Evolutionary conservation across 2,329 filamentous ascomycete genomes (phyloP), one percentile per base, ranked within the genome.

Genomic region (Helotiales sp.): DNA sequence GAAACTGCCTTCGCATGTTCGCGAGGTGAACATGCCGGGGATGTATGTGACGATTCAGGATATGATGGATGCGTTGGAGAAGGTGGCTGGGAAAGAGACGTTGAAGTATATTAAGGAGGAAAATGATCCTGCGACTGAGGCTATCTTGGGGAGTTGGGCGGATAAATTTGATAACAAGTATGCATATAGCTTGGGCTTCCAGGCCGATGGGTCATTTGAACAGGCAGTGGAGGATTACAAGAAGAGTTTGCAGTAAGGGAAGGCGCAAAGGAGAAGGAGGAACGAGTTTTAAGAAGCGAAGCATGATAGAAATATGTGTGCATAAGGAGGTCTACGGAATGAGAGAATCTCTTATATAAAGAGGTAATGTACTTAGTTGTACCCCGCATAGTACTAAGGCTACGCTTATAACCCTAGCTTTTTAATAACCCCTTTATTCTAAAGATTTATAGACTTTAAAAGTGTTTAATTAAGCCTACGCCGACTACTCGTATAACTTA

Each of bases 101-200:
- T 73, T 88, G 72, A 77, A 77, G 63, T 77, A 85, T 15, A 77
- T 89, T 20, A 81, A 79, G 72, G 87, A 89, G 76, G 83, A 84
- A 76, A 83, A 81, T 66, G 83, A 87, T 71, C 81, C 81, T 32
- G 83, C 79, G 26, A 79, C 86, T 66, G 86, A 88, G 77, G 79
- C 80, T 70, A 87, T 90, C 66, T 77, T 90, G 75, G 81, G 86
- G 70, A 86, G 85, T 67, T 89, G 87, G 87, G 83, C 86, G 11
- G 82, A 83, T 67, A 82, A 84, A 64, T 84, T 88, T 72, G 85
- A 88, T 72, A 84, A 84, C 49, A 78, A 75, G 8, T 81, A 83
- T 68, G 81, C 85, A 8, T 77, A 85, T 63, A 79, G 75, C 57
- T 72, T 89, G 60, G 87, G 86, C 0, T 80, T 87, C 67, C 78